phyloP scores from a whole-genome alignment of 257 asterid species.

The Knoxia roxburghii region DNA sequence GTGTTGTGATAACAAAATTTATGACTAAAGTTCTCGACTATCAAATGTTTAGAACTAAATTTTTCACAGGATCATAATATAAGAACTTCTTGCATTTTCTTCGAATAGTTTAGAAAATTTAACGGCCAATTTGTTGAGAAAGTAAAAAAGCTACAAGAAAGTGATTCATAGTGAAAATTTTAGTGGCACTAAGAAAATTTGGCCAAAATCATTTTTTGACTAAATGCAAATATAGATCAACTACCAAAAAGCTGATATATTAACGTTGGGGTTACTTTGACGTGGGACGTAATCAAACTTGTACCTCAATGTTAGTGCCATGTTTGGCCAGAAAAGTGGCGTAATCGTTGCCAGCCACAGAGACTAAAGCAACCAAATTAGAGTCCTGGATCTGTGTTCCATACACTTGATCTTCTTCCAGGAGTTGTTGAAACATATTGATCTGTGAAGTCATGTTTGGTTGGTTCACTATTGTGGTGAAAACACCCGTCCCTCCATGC shows the following conservation, averaged over 20 bases:
- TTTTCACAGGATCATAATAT: too few relatives aligned
- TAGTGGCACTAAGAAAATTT: too few relatives aligned
- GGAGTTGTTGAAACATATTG: conserved; percentile 46
- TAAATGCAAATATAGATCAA: neutral
- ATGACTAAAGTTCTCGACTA: too few relatives aligned
- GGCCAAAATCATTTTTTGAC: too few relatives aligned
- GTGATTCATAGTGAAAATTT: too few relatives aligned
- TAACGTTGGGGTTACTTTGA: conserved; percentile 19
- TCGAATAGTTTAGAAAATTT: too few relatives aligned
- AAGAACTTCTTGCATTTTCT: too few relatives aligned
- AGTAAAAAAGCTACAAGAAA: too few relatives aligned
- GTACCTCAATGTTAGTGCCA: conserved; percentile 34
- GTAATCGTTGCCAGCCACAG: conserved; percentile 69
- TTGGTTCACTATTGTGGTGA: conserved; percentile 40
- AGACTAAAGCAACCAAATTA: conserved; percentile 50
- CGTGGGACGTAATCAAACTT: conserved; percentile 9
- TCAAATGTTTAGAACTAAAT: too few relatives aligned
- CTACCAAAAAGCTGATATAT: conserved; percentile 1
- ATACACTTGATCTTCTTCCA: conserved; percentile 28
- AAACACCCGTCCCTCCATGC: conserved; percentile 70
- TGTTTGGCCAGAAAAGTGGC: conserved; percentile 37
- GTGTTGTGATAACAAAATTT: too few relatives aligned
- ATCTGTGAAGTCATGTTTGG: conserved; percentile 76
- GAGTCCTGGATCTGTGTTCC: conserved; percentile 27
- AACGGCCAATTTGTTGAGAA: too few relatives aligned